Base-by-base conservation (phyloP, 1,284 basidiomycete species). In the Meripilus lineatus region DNA sequence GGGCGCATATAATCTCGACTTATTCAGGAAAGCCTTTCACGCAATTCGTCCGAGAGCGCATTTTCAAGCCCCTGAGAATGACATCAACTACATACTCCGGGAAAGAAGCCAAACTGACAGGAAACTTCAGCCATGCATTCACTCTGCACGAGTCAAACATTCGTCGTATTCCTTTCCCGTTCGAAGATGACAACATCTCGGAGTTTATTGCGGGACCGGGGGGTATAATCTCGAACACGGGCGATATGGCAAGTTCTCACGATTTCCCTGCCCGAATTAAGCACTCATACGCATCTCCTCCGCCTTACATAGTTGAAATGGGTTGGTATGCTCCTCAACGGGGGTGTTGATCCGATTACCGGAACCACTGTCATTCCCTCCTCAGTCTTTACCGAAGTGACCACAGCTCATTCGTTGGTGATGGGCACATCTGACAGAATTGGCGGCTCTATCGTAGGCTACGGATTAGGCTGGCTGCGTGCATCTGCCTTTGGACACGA, bases 41-140 rank as follows among this genome's bases (percentile, higher is more conserved):
- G 32, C 58, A 64, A 0, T 76, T 70, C 47, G 61, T 75, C 42
- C 37, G 55, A 10, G 48, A 68, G 28, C 62, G 70, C 32, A 60
- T 77, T 2, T 70, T 73, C 49, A 43, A 52, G 5, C 71, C 71
- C 0, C 61, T 73, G 6, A 63, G 65, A 28, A 74, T 77, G 72
- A 55, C 62, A 0, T 55, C 64, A 0, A 67, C 73, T 0, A 74
- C 72, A 0, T 75, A 67, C 52, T 69, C 64, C 14, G 58, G 68
- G 1, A 57, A 59, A 4, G 60, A 63, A 18, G 72, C 71, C 0
- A 56, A 64, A 32, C 47, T 44, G 1, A 52, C 61, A 3, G 67
- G 63, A 4, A 58, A 54, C 1, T 46, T 71, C 5, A 68, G 70
- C 0, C 60, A 72, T 38, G 42, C 50, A 5, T 56, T 55, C 56